These are phyloP conservation scores for Aureobasidium leucospermi DNA, from an alignment of 2,329 filamentous ascomycete species.

Conservation along the genomic window DNA sequence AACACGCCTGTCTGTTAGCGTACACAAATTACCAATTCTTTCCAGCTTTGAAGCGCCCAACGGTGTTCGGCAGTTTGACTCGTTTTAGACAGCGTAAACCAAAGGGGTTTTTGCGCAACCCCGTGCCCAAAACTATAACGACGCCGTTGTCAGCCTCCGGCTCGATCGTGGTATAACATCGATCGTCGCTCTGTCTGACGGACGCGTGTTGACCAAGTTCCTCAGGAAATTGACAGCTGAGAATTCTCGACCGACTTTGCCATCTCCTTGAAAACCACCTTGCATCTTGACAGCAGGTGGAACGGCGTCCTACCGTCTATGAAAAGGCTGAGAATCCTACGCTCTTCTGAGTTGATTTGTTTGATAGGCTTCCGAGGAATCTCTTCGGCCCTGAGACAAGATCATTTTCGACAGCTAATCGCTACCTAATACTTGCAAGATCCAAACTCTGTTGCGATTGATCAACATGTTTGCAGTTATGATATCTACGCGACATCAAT, in stretches of 20 bases:
- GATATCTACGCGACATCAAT: neutral
- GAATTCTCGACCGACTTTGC: neutral
- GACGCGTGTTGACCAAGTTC: neutral
- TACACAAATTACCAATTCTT: constrained; percentile 8
- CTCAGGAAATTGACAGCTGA: too few relatives aligned
- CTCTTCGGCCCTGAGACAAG: neutral
- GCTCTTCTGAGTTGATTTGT: neutral
- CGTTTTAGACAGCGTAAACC: constrained; percentile 8
- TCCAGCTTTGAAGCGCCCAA: constrained; percentile 2
- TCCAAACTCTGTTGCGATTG: neutral
- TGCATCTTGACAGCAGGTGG: neutral
- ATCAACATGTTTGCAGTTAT: neutral
- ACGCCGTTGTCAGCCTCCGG: constrained; percentile 1
- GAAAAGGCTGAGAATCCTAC: too few relatives aligned
- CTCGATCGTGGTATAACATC: constrained; percentile 1
- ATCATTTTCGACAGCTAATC: neutral
- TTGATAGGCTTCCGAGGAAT: neutral
- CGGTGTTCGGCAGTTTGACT: constrained; percentile 10
- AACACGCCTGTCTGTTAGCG: neutral
- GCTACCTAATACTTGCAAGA: neutral
- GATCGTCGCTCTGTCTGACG: neutral
- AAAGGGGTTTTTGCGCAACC: neutral
- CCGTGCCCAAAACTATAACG: neutral
- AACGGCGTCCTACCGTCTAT: too few relatives aligned
- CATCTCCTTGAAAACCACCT: neutral